Conservation (phyloP, 768 basidiomycete genomes). For the Hericium erinaceus region DNA sequence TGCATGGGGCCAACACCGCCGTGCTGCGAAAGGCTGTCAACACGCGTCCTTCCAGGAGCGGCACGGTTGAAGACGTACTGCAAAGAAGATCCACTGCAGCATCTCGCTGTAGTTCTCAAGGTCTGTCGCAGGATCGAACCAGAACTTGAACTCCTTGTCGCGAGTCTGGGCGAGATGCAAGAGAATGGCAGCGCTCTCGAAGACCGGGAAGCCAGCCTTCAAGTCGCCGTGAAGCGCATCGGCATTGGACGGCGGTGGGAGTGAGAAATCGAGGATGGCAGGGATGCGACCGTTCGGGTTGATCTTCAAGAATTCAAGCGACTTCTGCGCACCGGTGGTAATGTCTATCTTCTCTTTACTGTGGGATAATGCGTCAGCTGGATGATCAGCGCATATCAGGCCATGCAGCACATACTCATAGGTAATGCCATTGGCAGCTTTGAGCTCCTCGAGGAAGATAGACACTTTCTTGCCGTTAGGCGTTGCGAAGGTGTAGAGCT, state of each 20-base stretch:
- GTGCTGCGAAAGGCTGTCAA: slow-evolving; percentile 36
- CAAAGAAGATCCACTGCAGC: slow-evolving; percentile 85
- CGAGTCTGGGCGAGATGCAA: slow-evolving; percentile 77
- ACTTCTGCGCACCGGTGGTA: slow-evolving; percentile 64
- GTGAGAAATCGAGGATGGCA: slow-evolving; percentile 49
- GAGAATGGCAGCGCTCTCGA: slow-evolving; percentile 76
- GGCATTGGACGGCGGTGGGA: slow-evolving; percentile 12
- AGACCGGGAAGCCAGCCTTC: slow-evolving; percentile 51
- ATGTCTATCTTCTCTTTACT: slow-evolving; percentile 40
- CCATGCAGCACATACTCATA: slow-evolving; percentile 36
- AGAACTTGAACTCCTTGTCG: slow-evolving; percentile 67
- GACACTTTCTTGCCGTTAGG: slow-evolving; percentile 50
- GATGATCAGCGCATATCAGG: slow-evolving; percentile 1
- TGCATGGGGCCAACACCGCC: slow-evolving; percentile 87
- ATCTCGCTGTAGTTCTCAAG: slow-evolving; percentile 60
- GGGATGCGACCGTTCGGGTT: slow-evolving; percentile 75
- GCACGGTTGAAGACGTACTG: slow-evolving; percentile 28
- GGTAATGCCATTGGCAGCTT: slow-evolving; percentile 28
- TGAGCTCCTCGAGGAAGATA: slow-evolving; percentile 54
- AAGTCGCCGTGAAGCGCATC: background rate
- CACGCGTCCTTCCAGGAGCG: background rate
- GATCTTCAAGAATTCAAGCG: slow-evolving; percentile 66
- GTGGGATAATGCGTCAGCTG: slow-evolving; percentile 25
- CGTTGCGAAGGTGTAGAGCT: slow-evolving; percentile 30
- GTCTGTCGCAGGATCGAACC: slow-evolving; percentile 43